Base-by-base conservation (phyloP, 345 rosid species). In the Anastatica hierochuntica region DNA sequence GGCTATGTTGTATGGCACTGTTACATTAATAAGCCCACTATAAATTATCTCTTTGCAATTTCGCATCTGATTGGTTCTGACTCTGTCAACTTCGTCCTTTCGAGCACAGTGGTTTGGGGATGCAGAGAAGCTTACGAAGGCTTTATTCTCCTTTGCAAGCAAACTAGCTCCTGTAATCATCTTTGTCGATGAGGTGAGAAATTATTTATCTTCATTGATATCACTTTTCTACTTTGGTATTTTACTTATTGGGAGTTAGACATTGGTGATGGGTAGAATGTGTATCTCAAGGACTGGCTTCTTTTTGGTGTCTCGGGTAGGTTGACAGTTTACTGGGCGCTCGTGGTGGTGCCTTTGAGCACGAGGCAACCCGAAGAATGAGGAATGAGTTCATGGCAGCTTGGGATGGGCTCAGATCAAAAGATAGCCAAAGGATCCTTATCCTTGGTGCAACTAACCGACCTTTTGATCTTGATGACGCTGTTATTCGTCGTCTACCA, bases 361-460 rank as follows among this genome's bases (percentile, higher is more conserved):
- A 92, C 1, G 99, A 92, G 56, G 99, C 97, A 29, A 92, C 99
- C 29, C 79, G 99, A 70, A 80, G 99, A 74, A 92, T 88, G 99
- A 83, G 95, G 69, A 92, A 92, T 40, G 99, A 92, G 70, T 92
- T 92, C 64, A 92, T 92, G 99, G 90, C 99, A 40, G 97, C 99
- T 31, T 92, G 99, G 99, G 99, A 92, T 76, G 99, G 99, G 47
- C 75, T 92, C 66, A 80, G 95, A 67, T 74, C 97, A 40, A 88
- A 88, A 72, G 97, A 85, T 48, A 92, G 90, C 73, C 94, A 92
- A 74, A 81, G 95, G 67, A 85, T 92, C 48, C 95, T 92, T 39
- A 82, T 92, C 56, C 95, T 92, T 20, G 99, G 95, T 51, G 99
- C 99, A 49, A 92, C 99, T 38, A 92, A 92, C 80, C 75, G 99